Evolutionary conservation across 108 stramenopile genomes (phyloP).

Genomic region (Skeletonema costatum): DNA sequence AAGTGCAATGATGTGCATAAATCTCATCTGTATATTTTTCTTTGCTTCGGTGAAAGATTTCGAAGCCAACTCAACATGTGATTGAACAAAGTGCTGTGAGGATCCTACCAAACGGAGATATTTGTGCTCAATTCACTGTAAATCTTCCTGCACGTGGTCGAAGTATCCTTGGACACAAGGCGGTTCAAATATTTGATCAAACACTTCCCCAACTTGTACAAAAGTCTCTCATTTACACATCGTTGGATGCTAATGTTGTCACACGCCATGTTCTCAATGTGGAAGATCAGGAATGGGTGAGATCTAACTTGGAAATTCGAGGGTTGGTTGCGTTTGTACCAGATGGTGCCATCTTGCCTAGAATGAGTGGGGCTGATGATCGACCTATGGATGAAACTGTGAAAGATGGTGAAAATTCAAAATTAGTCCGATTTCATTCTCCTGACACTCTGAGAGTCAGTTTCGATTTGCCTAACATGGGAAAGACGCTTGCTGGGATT

Average conservation of each 20-base stretch:
- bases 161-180: conserved; percentile 83
- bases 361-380: conserved; percentile 88
- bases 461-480: conserved; percentile 62
- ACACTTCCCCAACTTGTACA: conserved; percentile 73
- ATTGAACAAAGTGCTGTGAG: conserved; percentile 87
- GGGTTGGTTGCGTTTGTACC: conserved; percentile 89
- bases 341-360: conserved; percentile 89
- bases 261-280: conserved; percentile 75
- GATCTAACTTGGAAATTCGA: conserved; percentile 58
- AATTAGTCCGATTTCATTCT: conserved; percentile 65
- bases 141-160: conserved; percentile 93
- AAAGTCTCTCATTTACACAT: conserved; percentile 50
- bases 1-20: background rate
- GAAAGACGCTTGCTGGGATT: conserved; percentile 82
- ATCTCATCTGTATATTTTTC: background rate
- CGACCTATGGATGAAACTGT: conserved; percentile 69
- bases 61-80: conserved; percentile 87
- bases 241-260: conserved; percentile 55
- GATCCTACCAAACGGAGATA: conserved; percentile 59
- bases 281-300: conserved; percentile 89
- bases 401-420: conserved; percentile 2
- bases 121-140: conserved; percentile 90
- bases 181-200: conserved; percentile 73
- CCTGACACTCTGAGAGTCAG: conserved; percentile 55
- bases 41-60: conserved; percentile 46